Percentiles rank a stretch among this genome's conserved stretches.
Conservation (phyloP, 495 filamentous ascomycete species). For the Terfezia boudieri region DNA sequence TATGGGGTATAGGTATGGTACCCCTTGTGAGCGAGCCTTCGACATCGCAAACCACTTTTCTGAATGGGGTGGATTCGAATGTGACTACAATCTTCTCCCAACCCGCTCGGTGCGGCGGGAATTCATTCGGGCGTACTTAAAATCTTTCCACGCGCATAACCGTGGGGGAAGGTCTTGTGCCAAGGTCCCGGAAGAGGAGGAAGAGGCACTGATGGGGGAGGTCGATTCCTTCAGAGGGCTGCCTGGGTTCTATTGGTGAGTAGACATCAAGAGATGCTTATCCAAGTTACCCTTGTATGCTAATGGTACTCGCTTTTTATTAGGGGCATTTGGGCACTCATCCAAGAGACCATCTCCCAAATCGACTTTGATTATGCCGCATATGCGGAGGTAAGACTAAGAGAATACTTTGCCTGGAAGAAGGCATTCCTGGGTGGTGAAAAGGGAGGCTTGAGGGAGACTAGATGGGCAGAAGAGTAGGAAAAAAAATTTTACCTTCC, state of each 20-base stretch:
- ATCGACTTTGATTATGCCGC: slow-evolving; percentile 94
- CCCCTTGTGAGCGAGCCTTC: slow-evolving; percentile 86
- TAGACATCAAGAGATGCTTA: slow-evolving; percentile 9
- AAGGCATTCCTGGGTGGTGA: slow-evolving; percentile 35
- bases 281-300: not conserved
- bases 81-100: slow-evolving; percentile 67
- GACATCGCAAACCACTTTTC: slow-evolving; percentile 98
- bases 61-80: slow-evolving; percentile 94
- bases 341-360: slow-evolving; percentile 82
- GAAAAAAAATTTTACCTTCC: too few species aligned
- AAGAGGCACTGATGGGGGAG: slow-evolving; percentile 43
- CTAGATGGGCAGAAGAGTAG: slow-evolving; percentile 45
- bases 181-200: slow-evolving; percentile 35
- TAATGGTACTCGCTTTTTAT: not conserved
- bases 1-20: slow-evolving; percentile 35
- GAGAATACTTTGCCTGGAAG: slow-evolving; percentile 94
- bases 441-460: slow-evolving; percentile 38
- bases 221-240: slow-evolving; percentile 75
- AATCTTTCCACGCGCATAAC: slow-evolving; percentile 30
- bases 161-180: slow-evolving; percentile 14
- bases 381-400: slow-evolving; percentile 70
- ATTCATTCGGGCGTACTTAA: slow-evolving; percentile 67
- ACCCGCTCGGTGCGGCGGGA: slow-evolving; percentile 52
- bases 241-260: slow-evolving; percentile 57
- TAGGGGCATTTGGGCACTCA: slow-evolving; percentile 73